Conservation (phyloP, 495 filamentous ascomycete species). For the Xylaria castorea region DNA sequence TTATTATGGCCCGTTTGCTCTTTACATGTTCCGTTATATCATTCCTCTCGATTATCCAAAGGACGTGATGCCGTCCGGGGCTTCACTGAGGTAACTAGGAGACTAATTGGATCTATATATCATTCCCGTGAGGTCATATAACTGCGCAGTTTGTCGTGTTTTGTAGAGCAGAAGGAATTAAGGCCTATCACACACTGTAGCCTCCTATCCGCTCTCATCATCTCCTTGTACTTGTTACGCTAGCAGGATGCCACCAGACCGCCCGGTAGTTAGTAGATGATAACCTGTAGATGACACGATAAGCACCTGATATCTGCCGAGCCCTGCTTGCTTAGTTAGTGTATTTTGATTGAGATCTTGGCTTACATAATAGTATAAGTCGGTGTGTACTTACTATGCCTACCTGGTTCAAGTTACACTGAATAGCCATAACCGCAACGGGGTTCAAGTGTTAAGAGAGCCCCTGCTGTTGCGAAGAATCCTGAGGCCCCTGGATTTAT, state of each 20-base stretch:
- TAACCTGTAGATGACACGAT: slow-evolving; percentile 14
- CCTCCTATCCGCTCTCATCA: neutral
- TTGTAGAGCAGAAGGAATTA: neutral
- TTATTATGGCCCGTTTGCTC: neutral
- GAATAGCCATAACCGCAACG: neutral
- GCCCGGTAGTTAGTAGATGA: neutral
- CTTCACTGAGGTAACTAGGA: neutral
- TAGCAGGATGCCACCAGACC: neutral
- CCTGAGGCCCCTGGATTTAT: neutral
- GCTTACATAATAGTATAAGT: neutral
- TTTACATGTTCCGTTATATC: neutral
- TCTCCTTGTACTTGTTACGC: neutral
- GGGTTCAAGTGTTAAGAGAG: neutral
- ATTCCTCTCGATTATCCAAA: neutral
- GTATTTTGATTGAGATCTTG: slow-evolving; percentile 1
- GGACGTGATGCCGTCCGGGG: neutral
- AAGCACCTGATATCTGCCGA: slow-evolving; percentile 22
- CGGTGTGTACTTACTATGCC: slow-evolving; percentile 23
- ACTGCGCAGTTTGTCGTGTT: neutral
- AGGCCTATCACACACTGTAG: neutral
- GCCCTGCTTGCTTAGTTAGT: slow-evolving; percentile 8
- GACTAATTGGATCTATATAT: neutral
- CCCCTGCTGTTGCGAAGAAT: neutral
- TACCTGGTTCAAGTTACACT: slow-evolving; percentile 4
- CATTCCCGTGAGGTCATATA: neutral